These are phyloP conservation scores for Lentinula edodes DNA, from an alignment of 768 basidiomycete genomes.

Conservation along the genomic window DNA sequence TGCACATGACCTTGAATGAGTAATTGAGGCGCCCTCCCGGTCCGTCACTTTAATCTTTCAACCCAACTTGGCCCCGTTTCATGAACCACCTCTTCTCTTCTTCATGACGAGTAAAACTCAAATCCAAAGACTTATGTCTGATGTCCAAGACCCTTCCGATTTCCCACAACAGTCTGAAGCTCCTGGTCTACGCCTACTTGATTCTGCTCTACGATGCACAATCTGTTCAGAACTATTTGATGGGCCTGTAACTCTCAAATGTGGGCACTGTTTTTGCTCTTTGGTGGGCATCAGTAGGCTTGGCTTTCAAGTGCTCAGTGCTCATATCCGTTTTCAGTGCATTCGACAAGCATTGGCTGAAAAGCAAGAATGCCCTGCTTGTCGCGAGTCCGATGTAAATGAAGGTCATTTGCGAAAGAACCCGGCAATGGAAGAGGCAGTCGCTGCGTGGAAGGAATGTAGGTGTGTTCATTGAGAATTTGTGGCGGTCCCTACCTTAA, in stretches of 20 bases:
- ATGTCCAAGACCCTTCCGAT: constrained; percentile 63
- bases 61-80: neutral
- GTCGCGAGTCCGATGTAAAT: constrained; percentile 45
- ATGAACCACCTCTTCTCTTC: neutral
- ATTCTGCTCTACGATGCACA: constrained; percentile 61
- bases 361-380: constrained; percentile 70
- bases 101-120: neutral
- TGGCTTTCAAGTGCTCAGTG: neutral
- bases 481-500: neutral
- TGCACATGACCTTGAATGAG: neutral
- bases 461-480: constrained; percentile 39
- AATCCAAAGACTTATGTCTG: constrained; percentile 18
- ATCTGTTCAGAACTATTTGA: constrained; percentile 74
- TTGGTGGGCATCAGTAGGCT: constrained; percentile 35
- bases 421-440: constrained; percentile 62
- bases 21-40: neutral
- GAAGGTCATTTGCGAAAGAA: constrained; percentile 67
- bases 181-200: constrained; percentile 56
- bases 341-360: constrained; percentile 52
- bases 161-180: constrained; percentile 43
- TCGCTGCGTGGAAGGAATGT: constrained; percentile 64
- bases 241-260: constrained; percentile 66
- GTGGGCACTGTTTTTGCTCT: constrained; percentile 84
- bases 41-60: neutral
- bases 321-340: constrained; percentile 42